Evolutionary conservation across 805 yeast species (phyloP).

Genomic region (Candida incommunis): DNA sequence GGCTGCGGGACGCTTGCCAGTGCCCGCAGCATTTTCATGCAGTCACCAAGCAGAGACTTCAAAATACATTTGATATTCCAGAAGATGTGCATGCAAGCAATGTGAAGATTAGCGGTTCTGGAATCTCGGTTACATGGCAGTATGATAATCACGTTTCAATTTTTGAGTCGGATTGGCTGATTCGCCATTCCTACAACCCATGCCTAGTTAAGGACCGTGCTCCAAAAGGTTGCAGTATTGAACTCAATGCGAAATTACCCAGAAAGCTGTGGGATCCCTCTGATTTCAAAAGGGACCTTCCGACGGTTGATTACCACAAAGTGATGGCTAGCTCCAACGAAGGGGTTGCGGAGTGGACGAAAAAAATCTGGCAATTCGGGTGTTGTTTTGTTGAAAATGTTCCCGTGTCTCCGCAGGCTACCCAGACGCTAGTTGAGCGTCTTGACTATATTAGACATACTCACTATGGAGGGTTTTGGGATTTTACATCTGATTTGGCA

Average conservation of each 20-base stretch:
- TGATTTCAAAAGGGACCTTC: conserved; percentile 13
- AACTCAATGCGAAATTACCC: conserved; percentile 13
- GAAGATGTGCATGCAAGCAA: conserved; percentile 17
- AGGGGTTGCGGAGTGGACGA: conserved; percentile 42
- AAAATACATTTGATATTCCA: conserved; percentile 36
- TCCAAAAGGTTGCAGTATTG: conserved; percentile 17
- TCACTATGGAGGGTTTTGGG: conserved; percentile 75
- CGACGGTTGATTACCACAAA: background rate
- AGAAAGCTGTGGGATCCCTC: conserved; percentile 48
- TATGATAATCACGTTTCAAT: conserved; percentile 26
- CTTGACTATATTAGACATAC: conserved; percentile 51
- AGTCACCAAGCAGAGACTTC: conserved; percentile 43
- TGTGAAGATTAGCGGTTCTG: conserved; percentile 8
- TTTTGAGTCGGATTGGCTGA: conserved; percentile 30
- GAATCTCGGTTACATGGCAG: conserved; percentile 23
- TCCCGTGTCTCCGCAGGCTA: conserved; percentile 45
- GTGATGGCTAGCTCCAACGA: conserved; percentile 29
- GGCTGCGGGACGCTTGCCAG: conserved; percentile 56
- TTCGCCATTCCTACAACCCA: conserved; percentile 39
- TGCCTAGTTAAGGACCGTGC: conserved; percentile 23
- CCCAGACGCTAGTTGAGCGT: conserved; percentile 41
- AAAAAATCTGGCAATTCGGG: conserved; percentile 41
- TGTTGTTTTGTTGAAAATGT: conserved; percentile 48
- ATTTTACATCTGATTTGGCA: conserved; percentile 53
- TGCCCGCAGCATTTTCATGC: conserved; percentile 40